Evolutionary conservation across 2,329 filamentous ascomycete species (phyloP).

Genomic region (Penicillium sp.): DNA sequence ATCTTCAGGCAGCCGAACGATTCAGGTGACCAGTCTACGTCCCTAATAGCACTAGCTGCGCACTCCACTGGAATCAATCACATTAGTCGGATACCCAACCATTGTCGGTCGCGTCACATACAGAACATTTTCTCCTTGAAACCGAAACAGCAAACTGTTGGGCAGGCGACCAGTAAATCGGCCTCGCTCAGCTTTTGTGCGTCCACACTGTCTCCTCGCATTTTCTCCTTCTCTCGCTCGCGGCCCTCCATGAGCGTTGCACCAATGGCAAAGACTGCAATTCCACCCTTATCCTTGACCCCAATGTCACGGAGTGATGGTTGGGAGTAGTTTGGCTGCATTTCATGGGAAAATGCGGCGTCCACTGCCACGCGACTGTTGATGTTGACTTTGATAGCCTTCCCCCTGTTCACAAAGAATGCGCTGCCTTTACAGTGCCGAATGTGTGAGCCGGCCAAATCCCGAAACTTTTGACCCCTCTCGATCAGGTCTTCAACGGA

Average conservation of each 20-base stretch:
- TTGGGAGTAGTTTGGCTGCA: slow-evolving; percentile 24
- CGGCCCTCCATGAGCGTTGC: slow-evolving; percentile 7
- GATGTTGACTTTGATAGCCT: slow-evolving; percentile 20
- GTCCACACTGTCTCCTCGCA: slow-evolving; percentile 10
- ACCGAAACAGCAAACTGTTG: slow-evolving; percentile 21
- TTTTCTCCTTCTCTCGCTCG: slow-evolving; percentile 16
- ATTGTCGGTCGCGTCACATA: slow-evolving; percentile 11
- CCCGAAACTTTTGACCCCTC: slow-evolving; percentile 29
- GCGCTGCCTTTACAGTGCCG: slow-evolving; percentile 31
- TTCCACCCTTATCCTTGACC: slow-evolving; percentile 10
- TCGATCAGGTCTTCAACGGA: slow-evolving; percentile 26
- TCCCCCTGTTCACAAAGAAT: slow-evolving; percentile 32
- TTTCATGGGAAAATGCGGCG: slow-evolving; percentile 23
- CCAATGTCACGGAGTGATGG: slow-evolving; percentile 13
- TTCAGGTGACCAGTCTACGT: slow-evolving; percentile 18
- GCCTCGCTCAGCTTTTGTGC: slow-evolving; percentile 10
- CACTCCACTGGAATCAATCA: slow-evolving; percentile 15
- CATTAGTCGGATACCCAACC: slow-evolving; percentile 2
- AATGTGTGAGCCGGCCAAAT: slow-evolving; percentile 26
- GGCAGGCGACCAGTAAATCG: slow-evolving; percentile 20
- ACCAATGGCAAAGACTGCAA: slow-evolving; percentile 14
- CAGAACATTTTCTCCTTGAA: slow-evolving; percentile 24
- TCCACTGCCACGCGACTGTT: slow-evolving; percentile 22
- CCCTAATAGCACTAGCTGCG: slow-evolving; percentile 17
- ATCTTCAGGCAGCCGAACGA: slow-evolving; percentile 23